Percentiles rank a stretch among this genome's conserved stretches.
phyloP scores from a whole-genome alignment of 2,329 filamentous ascomycete genomes.

The Fusarium sulawesiense region DNA sequence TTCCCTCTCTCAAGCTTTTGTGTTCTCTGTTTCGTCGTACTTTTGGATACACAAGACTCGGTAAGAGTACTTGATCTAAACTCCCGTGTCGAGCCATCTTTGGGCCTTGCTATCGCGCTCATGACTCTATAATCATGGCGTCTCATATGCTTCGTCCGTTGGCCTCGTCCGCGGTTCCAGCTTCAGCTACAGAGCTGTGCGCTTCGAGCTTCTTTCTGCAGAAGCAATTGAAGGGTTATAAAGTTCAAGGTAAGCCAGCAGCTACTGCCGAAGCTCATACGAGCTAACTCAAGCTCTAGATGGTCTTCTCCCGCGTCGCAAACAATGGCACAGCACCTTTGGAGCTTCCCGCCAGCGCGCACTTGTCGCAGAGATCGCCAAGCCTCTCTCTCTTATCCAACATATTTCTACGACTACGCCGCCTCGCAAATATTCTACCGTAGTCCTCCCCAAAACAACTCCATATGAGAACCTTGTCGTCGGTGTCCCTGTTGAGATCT shows the following conservation, averaged over 20 bases:
- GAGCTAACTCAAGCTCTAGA: slow-evolving; percentile 22
- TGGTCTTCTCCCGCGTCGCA: slow-evolving; percentile 43
- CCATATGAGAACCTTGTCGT: slow-evolving; percentile 81
- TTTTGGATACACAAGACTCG: slow-evolving; percentile 19
- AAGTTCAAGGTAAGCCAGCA: slow-evolving; percentile 35
- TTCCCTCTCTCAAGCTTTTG: slow-evolving; percentile 5
- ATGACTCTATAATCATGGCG: slow-evolving; percentile 52
- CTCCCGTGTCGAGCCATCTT: slow-evolving; percentile 9
- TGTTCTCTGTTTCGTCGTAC: slow-evolving; percentile 4
- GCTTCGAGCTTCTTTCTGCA: slow-evolving; percentile 44
- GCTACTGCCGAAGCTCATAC: background rate
- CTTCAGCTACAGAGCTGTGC: slow-evolving; percentile 48
- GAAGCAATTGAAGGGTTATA: slow-evolving; percentile 39
- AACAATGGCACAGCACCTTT: slow-evolving; percentile 55
- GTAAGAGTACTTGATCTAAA: slow-evolving; percentile 1
- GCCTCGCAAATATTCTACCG: slow-evolving; percentile 54
- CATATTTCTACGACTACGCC: slow-evolving; percentile 51
- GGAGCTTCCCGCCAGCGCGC: slow-evolving; percentile 45
- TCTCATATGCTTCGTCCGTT: slow-evolving; percentile 51
- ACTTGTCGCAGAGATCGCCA: slow-evolving; percentile 45
- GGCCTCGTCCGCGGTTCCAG: slow-evolving; percentile 39
- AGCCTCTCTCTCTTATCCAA: slow-evolving; percentile 54
- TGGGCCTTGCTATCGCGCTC: slow-evolving; percentile 33
- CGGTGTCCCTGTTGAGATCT: slow-evolving; percentile 84
- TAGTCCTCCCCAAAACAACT: slow-evolving; percentile 56